phyloP scores from a whole-genome alignment of 2,329 filamentous ascomycete species.

The Gnomoniopsis smithogilvyi region DNA sequence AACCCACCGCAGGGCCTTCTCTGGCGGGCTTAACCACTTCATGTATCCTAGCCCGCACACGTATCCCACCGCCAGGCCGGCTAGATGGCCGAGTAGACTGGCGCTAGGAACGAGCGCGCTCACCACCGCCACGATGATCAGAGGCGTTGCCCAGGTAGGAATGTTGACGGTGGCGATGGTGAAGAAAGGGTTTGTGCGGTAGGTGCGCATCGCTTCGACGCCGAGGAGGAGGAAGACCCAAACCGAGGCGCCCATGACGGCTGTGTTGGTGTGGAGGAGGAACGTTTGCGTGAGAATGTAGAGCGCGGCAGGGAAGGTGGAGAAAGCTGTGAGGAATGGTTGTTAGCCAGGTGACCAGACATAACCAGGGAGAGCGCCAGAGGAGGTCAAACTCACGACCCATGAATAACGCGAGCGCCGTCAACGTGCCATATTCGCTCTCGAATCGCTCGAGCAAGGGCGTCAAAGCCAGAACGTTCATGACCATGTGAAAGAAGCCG shows the following conservation, averaged over 20 bases:
- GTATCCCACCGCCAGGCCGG: slow-evolving; percentile 80
- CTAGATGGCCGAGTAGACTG: slow-evolving; percentile 83
- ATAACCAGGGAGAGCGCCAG: background rate
- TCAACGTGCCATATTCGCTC: slow-evolving; percentile 84
- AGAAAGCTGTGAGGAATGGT: slow-evolving; percentile 54
- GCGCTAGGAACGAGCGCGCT: slow-evolving; percentile 76
- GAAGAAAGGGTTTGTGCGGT: slow-evolving; percentile 76
- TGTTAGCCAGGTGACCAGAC: background rate
- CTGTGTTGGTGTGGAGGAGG: slow-evolving; percentile 67
- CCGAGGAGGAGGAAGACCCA: slow-evolving; percentile 90
- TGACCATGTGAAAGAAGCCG: slow-evolving; percentile 73
- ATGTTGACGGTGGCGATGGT: slow-evolving; percentile 62
- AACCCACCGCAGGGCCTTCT: slow-evolving; percentile 82
- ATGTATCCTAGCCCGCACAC: slow-evolving; percentile 85
- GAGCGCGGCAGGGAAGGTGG: slow-evolving; percentile 75
- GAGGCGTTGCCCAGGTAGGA: slow-evolving; percentile 86
- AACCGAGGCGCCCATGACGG: slow-evolving; percentile 80
- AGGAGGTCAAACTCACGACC: slow-evolving; percentile 66
- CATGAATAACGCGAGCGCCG: slow-evolving; percentile 81
- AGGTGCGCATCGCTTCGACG: slow-evolving; percentile 82
- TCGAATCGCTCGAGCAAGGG: slow-evolving; percentile 95
- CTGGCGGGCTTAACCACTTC: slow-evolving; percentile 84
- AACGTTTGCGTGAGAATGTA: slow-evolving; percentile 78
- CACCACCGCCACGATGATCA: slow-evolving; percentile 72
- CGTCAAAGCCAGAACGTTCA: slow-evolving; percentile 77